A percentile compares a stretch with the other conserved stretches of the same genome.
Conservation (phyloP, 2,329 filamentous ascomycete genomes). For the Trichoderma citrinoviride region DNA sequence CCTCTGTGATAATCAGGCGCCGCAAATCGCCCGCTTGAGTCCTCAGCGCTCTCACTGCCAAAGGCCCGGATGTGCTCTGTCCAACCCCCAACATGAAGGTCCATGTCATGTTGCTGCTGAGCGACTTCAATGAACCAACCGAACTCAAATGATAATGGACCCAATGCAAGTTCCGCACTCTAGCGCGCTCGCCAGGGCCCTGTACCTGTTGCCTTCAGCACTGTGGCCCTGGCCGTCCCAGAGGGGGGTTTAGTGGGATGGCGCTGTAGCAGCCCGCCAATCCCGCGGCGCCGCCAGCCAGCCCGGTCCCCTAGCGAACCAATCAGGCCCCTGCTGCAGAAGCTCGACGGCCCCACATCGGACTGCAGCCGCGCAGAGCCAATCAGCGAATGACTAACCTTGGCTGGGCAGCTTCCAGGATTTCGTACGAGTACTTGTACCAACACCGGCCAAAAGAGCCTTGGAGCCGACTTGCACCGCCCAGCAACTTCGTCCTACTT, state of each 20-base stretch:
- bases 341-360: neutral
- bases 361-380: conserved; percentile 11
- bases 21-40: too few species aligned
- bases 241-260: neutral
- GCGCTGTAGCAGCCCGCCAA: conserved; percentile 12
- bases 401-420: conserved; percentile 17
- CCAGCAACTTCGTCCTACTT: neutral
- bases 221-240: neutral
- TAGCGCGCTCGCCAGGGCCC: too few species aligned
- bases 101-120: too few species aligned
- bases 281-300: conserved; percentile 2
- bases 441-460: neutral
- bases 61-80: too few species aligned
- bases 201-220: neutral
- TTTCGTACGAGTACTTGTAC: neutral
- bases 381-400: conserved; percentile 4
- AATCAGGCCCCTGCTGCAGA: conserved; percentile 10
- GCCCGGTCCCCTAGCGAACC: conserved; percentile 12
- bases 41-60: too few species aligned
- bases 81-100: too few species aligned
- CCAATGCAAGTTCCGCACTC: too few species aligned
- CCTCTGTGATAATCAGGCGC: too few species aligned
- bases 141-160: too few species aligned
- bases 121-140: too few species aligned
- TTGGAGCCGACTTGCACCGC: neutral